Evolutionary conservation across 2,329 filamentous ascomycete genomes (phyloP).

Genomic region (Xylaria sp.): DNA sequence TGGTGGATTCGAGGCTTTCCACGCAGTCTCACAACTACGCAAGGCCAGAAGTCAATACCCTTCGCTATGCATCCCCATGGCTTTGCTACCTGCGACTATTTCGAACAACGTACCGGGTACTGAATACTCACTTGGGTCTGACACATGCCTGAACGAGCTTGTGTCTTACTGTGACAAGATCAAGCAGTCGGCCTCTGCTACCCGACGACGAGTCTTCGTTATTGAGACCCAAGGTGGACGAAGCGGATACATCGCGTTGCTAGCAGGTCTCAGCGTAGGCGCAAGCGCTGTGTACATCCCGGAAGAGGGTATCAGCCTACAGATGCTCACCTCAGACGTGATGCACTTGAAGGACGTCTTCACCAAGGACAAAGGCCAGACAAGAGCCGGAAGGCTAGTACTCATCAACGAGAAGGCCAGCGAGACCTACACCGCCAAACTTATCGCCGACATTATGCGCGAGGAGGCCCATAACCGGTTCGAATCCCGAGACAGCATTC

Average conservation of each 20-base stretch:
- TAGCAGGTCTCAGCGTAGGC: slow-evolving; percentile 89
- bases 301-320: slow-evolving; percentile 91
- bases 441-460: slow-evolving; percentile 94
- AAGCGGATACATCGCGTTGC: slow-evolving; percentile 90
- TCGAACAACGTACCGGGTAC: slow-evolving; percentile 98
- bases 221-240: slow-evolving; percentile 97
- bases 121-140: slow-evolving; percentile 94
- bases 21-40: slow-evolving; percentile 85
- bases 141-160: slow-evolving; percentile 94
- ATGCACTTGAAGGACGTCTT: slow-evolving; percentile 87
- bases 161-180: slow-evolving; percentile 97
- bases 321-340: slow-evolving; percentile 92
- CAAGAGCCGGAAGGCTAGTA: slow-evolving; percentile 88
- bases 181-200: slow-evolving; percentile 94
- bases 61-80: slow-evolving; percentile 90
- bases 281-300: slow-evolving; percentile 95
- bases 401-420: slow-evolving; percentile 97
- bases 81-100: slow-evolving; percentile 92
- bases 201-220: slow-evolving; percentile 91
- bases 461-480: slow-evolving; percentile 92
- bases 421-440: slow-evolving; percentile 86
- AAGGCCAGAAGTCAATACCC: slow-evolving; percentile 79
- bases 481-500: slow-evolving; percentile 88
- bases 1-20: slow-evolving; percentile 96
- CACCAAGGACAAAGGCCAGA: slow-evolving; percentile 82